Evolutionary conservation across 495 filamentous ascomycete species (phyloP), one percentile per base, ranked within the genome.

Genomic region (Chaetomium fimeti): DNA sequence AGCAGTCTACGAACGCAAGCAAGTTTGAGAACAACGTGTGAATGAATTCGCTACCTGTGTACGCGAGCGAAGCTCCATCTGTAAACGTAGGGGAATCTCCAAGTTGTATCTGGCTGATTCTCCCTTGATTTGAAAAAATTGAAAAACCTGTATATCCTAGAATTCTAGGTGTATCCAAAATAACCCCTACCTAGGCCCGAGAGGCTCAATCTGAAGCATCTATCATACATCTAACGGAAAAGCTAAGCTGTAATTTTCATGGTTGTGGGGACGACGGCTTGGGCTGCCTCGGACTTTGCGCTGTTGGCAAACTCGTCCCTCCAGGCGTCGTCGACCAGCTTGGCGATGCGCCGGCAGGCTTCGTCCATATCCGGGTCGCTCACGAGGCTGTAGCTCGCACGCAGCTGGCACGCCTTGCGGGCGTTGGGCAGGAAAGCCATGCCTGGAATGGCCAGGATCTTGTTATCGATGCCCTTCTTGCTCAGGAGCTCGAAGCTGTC

Each of bases 401-500:
- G 62, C 43, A 64, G 40, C 28, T 64, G 54, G 25, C 42, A 51
- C 0, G 54, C 54, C 55, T 52, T 52, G 53, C 55, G 53, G 43
- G n/a, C 49, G 43, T 57, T 64, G 22, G 62, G 62, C 42, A 64
- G 28, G 29, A 64, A 64, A 2, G 62, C 62, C 28, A 51, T 59
- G 29, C 62, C 62, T 1, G 62, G 62, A 29, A 64, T 57, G n/a
- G 62, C 62, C 12, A 64, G 40, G 54, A 64, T 57, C 1, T 55
- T n/a, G 27, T 43, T 48, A n/a, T 57, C 62, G 13, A 64, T 55
- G 11, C 52, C 62, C 40, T 57, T 57, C 43, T 25, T 49, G 62
- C 62, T 58, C 5, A 64, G 40, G 18, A 64, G 27, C 53, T 58
- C 62, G n/a, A 64, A 59, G 62, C 62, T 64, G 55, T 64, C 62